Conservation (phyloP, 108 stramenopile genomes). For the Nannochloropsis granulata region DNA sequence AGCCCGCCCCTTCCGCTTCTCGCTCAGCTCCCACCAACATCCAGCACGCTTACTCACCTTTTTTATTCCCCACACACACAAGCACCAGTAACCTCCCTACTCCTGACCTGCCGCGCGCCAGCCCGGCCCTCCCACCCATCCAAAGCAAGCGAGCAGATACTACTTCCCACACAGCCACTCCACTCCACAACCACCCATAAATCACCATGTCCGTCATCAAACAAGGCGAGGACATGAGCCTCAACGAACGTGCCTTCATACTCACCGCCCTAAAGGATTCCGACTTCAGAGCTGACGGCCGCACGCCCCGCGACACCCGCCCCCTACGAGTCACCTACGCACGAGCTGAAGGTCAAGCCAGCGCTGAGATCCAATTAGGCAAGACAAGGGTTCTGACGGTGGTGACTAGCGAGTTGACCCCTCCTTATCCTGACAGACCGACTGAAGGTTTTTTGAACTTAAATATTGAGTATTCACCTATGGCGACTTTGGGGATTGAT, state of each 20-base stretch:
- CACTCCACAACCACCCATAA: not conserved
- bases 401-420: conserved; percentile 44
- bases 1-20: too few species aligned
- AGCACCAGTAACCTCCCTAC: too few species aligned
- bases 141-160: too few species aligned
- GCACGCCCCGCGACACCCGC: conserved; percentile 8
- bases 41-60: too few species aligned
- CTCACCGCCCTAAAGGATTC: not conserved
- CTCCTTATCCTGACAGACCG: conserved; percentile 64
- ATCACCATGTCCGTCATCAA: not conserved
- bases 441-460: conserved; percentile 65
- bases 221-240: not conserved
- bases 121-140: too few species aligned
- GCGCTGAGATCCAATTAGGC: conserved; percentile 23
- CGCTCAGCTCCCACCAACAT: too few species aligned
- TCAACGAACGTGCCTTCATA: not conserved
- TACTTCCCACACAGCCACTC: too few species aligned
- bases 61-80: too few species aligned
- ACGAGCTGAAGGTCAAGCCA: conserved; percentile 18
- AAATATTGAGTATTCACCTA: conserved; percentile 62
- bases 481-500: conserved; percentile 58
- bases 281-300: conserved; percentile 4
- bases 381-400: conserved; percentile 16
- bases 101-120: too few species aligned
- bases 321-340: conserved; percentile 3